phyloP scores from a whole-genome alignment of 2,329 filamentous ascomycete genomes.

The Phaeophleospora eucalypticola region DNA sequence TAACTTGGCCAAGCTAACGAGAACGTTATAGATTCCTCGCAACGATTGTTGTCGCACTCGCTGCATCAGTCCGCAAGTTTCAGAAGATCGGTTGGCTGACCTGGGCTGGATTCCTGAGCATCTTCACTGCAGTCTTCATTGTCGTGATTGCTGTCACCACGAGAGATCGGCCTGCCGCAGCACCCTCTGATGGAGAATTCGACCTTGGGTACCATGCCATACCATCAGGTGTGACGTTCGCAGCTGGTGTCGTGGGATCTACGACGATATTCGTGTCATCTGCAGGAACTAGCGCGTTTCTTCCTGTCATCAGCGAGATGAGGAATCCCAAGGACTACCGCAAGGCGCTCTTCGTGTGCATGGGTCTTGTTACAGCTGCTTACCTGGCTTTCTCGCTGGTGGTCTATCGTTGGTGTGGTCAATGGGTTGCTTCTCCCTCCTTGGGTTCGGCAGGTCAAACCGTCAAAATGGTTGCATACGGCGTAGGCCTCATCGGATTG shows the following conservation, averaged over 20 bases:
- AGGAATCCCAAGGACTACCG: conserved; percentile 55
- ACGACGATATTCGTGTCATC: conserved; percentile 58
- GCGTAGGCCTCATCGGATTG: conserved; percentile 54
- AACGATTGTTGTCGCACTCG: conserved; percentile 46
- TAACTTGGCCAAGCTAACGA: neutral
- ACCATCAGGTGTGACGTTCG: conserved; percentile 52
- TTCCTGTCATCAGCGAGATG: conserved; percentile 66
- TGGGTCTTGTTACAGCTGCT: conserved; percentile 53
- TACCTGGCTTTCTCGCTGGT: conserved; percentile 59
- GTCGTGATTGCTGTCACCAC: conserved; percentile 53
- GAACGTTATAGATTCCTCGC: conserved; percentile 41
- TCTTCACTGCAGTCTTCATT: conserved; percentile 49
- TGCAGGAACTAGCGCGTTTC: conserved; percentile 56
- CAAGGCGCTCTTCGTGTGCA: conserved; percentile 58
- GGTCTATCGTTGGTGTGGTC: conserved; percentile 59
- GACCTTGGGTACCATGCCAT: conserved; percentile 58
- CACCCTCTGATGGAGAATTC: conserved; percentile 55
- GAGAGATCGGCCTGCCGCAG: conserved; percentile 56
- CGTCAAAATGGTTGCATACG: conserved; percentile 60
- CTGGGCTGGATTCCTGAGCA: conserved; percentile 56
- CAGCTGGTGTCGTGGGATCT: conserved; percentile 55
- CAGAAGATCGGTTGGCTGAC: conserved; percentile 60
- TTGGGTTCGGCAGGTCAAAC: conserved; percentile 57
- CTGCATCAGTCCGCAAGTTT: conserved; percentile 54
- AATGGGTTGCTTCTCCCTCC: conserved; percentile 60